phyloP scores from a whole-genome alignment of 2,329 filamentous ascomycete species.

The Penicillium sp. region DNA sequence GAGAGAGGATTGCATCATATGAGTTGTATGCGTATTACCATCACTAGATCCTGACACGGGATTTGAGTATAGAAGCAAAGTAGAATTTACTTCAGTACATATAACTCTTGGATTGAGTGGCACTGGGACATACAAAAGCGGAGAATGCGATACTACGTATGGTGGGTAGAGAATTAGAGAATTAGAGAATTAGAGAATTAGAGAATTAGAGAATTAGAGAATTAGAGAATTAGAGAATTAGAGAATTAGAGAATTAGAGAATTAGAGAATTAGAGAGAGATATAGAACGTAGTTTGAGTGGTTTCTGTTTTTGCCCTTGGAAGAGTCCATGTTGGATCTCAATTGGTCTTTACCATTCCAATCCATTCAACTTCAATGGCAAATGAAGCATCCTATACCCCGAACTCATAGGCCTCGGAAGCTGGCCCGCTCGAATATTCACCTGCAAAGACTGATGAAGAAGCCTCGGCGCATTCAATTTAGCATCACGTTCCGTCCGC shows the following conservation, averaged over 20 bases:
- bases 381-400: constrained; percentile 32
- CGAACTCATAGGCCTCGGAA: constrained; percentile 37
- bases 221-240: no score
- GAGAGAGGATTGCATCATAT: constrained; percentile 16
- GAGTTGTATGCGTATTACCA: constrained; percentile 9
- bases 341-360: constrained; percentile 19
- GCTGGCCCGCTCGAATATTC: constrained; percentile 52
- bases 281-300: no score
- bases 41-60: not conserved
- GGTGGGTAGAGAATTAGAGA: no score
- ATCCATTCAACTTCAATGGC: constrained; percentile 28
- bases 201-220: no score
- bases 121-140: no score
- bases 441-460: constrained; percentile 55
- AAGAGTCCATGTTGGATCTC: not conserved
- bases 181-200: no score
- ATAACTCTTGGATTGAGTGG: not conserved
- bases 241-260: no score
- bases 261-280: no score
- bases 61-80: not conserved
- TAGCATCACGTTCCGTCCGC: constrained; percentile 47
- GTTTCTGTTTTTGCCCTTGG: no score
- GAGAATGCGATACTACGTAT: no score
- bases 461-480: constrained; percentile 48
- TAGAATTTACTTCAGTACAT: not conserved